These are phyloP conservation scores for Umbelopsis vinacea DNA, from an alignment of 192 early-diverging fungal species.

Conservation along the genomic window DNA sequence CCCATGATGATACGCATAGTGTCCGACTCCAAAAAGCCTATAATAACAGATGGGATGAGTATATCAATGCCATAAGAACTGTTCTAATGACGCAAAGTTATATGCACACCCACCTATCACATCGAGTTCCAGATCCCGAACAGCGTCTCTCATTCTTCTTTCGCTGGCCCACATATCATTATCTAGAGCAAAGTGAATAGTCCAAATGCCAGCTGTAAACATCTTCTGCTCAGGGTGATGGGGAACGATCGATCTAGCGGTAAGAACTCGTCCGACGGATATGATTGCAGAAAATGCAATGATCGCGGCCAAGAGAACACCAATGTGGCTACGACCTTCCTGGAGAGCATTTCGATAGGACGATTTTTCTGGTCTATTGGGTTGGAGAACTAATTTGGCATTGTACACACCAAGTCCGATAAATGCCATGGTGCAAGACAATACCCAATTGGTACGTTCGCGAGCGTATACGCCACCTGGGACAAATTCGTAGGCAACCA, in stretches of 20 bases:
- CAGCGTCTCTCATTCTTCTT: conserved; percentile 68
- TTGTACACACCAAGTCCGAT: conserved; percentile 60
- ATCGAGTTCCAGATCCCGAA: conserved; percentile 79
- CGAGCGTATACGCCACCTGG: conserved; percentile 73
- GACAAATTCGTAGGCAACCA: conserved; percentile 85
- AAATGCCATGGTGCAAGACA: conserved; percentile 62
- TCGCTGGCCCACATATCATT: conserved; percentile 87
- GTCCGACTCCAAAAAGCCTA: conserved; percentile 78
- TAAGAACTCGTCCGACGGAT: conserved; percentile 51
- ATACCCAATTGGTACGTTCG: conserved; percentile 75
- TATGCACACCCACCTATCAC: conserved; percentile 62
- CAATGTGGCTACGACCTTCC: conserved; percentile 43
- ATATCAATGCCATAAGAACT: neutral
- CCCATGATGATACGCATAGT: conserved; percentile 83
- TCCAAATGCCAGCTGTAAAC: conserved; percentile 83
- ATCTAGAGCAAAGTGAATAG: conserved; percentile 85
- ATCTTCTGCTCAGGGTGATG: conserved; percentile 67
- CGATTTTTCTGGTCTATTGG: conserved; percentile 3
- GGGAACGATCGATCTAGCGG: conserved; percentile 54
- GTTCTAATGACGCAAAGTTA: neutral
- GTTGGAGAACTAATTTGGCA: conserved; percentile 16
- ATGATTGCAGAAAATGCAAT: conserved; percentile 43
- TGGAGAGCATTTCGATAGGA: conserved; percentile 33
- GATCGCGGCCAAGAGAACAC: conserved; percentile 43
- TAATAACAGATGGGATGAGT: neutral